Conservation (phyloP, 306 rosid genomes). For the Cicer bijugum region DNA sequence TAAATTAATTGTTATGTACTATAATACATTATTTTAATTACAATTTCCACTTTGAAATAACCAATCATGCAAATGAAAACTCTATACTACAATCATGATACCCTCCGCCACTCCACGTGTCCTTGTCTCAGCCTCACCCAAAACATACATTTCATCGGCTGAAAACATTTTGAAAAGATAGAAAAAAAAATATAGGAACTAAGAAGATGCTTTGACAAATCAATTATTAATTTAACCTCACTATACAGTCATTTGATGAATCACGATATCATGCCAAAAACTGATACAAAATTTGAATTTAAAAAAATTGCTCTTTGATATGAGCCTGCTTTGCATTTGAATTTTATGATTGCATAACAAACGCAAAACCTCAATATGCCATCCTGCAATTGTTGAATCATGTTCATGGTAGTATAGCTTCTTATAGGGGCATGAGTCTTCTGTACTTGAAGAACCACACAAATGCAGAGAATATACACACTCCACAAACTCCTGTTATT, state of each 20-base stretch:
- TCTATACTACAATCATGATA: background rate
- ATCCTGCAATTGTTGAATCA: conserved; percentile 15
- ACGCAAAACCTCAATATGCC: conserved; percentile 23
- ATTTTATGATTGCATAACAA: conserved; percentile 27
- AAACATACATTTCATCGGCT: conserved; percentile 7
- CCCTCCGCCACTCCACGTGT: background rate
- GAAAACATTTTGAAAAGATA: background rate
- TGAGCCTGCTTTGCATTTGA: conserved; percentile 39
- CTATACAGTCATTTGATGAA: conserved; percentile 32
- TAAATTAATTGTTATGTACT: too few species aligned
- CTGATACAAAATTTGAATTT: conserved; percentile 45
- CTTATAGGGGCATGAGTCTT: conserved; percentile 96
- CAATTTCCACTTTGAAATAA: background rate
- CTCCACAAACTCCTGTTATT: conserved; percentile 77
- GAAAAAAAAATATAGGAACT: conserved; percentile 6
- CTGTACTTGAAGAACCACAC: conserved; percentile 95
- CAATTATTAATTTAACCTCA: conserved; percentile 30
- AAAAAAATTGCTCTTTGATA: conserved; percentile 47
- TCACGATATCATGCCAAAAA: conserved; percentile 32
- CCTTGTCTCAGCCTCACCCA: background rate
- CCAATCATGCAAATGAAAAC: background rate
- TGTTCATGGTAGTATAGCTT: conserved; percentile 38
- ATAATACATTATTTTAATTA: too few species aligned
- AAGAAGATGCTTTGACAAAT: conserved; percentile 23
- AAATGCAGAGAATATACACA: conserved; percentile 73